These are phyloP conservation scores for Diaporthe sp. DNA, from an alignment of 2,329 filamentous ascomycete genomes.

Conservation along the genomic window DNA sequence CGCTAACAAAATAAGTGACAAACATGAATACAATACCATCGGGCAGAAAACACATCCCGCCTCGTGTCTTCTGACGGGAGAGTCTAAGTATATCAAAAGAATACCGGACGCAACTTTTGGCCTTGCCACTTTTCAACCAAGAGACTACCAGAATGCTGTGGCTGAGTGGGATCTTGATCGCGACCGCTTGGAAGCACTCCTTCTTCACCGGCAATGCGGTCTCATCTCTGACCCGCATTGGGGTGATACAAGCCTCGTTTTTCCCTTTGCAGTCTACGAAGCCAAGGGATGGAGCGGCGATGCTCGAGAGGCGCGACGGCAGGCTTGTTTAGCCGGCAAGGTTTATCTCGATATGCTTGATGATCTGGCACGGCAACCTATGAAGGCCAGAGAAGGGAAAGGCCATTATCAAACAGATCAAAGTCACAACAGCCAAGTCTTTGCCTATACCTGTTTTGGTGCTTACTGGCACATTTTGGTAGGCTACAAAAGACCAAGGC, in stretches of 20 bases:
- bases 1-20: neutral
- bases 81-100: neutral
- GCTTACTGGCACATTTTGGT: neutral
- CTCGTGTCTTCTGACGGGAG: neutral
- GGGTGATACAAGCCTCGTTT: neutral
- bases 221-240: neutral
- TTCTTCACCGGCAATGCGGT: neutral
- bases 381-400: neutral
- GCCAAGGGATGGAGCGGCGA: neutral
- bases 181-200: neutral
- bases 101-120: conserved; percentile 1
- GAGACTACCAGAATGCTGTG: neutral
- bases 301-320: neutral
- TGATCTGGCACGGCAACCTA: neutral
- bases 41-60: neutral
- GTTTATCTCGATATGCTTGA: conserved; percentile 1
- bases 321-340: neutral
- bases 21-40: conserved; percentile 1
- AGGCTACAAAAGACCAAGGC: neutral
- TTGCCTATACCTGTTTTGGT: neutral
- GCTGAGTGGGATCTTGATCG: conserved; percentile 1
- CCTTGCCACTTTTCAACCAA: neutral
- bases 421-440: neutral
- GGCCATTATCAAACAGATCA: neutral
- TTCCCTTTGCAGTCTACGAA: conserved; percentile 1